Percentiles rank a stretch among this genome's conserved stretches.
Conservation (phyloP, 2,329 filamentous ascomycete species). For the Sphaerulina populicola region DNA sequence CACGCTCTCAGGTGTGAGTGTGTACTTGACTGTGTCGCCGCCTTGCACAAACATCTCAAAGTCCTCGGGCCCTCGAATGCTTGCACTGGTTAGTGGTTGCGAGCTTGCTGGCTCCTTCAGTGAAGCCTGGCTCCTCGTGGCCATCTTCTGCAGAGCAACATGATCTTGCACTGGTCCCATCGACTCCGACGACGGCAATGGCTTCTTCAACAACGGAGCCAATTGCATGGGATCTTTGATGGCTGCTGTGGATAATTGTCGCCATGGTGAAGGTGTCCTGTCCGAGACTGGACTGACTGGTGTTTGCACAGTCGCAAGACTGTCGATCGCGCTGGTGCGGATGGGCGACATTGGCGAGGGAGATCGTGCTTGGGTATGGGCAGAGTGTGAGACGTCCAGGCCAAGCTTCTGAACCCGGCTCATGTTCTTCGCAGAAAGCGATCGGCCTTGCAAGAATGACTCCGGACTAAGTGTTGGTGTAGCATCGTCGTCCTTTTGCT, state of each 20-base stretch:
- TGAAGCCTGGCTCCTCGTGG: constrained; percentile 10
- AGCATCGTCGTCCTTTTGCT: constrained; percentile 2
- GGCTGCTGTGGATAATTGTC: constrained; percentile 16
- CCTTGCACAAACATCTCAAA: constrained; percentile 43
- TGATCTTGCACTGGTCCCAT: constrained; percentile 23
- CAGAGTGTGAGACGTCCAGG: constrained; percentile 5
- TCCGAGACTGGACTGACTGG: constrained; percentile 10
- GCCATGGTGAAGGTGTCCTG: constrained; percentile 15
- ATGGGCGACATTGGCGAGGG: constrained; percentile 8
- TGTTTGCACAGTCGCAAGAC: background rate
- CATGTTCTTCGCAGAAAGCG: constrained; percentile 8
- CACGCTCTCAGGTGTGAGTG: constrained; percentile 42
- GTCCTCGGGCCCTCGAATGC: constrained; percentile 33
- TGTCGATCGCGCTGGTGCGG: constrained; percentile 1
- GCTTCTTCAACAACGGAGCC: constrained; percentile 11
- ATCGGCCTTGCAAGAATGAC: constrained; percentile 8
- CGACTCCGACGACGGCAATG: constrained; percentile 8
- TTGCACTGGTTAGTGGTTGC: constrained; percentile 27
- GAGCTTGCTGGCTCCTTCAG: constrained; percentile 9
- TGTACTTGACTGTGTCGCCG: constrained; percentile 45
- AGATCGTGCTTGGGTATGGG: constrained; percentile 1
- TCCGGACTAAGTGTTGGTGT: constrained; percentile 5
- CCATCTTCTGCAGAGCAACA: constrained; percentile 24
- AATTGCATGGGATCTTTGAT: constrained; percentile 14
- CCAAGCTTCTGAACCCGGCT: background rate